phyloP scores from a whole-genome alignment of 2,329 filamentous ascomycete species.

The Xylaria sp. region DNA sequence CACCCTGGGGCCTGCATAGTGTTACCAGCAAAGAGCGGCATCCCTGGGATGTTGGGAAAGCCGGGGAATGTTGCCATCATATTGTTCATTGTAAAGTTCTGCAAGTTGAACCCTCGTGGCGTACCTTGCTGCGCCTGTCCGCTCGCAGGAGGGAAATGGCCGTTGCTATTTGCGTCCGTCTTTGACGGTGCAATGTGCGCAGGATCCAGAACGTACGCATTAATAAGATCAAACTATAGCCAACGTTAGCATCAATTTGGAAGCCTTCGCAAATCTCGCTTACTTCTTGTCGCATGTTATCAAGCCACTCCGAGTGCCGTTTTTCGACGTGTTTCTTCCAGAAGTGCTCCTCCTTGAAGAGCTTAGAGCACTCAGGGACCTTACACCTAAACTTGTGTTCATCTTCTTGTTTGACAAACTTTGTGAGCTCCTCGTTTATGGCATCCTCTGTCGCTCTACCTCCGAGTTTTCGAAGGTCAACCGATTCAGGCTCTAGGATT shows the following conservation, averaged over 20 bases:
- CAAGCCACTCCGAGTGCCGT: slow-evolving; percentile 88
- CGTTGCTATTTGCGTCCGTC: slow-evolving; percentile 94
- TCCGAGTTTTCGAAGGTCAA: slow-evolving; percentile 89
- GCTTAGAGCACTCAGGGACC: slow-evolving; percentile 92
- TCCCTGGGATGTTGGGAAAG: slow-evolving; percentile 67
- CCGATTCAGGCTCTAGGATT: slow-evolving; percentile 88
- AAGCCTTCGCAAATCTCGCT: slow-evolving; percentile 48
- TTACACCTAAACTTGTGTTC: slow-evolving; percentile 97
- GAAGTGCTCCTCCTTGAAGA: slow-evolving; percentile 97
- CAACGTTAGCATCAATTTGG: slow-evolving; percentile 50
- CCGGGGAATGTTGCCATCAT: slow-evolving; percentile 69
- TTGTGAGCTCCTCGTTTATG: slow-evolving; percentile 83
- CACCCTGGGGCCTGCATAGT: slow-evolving; percentile 59
- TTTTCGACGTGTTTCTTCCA: slow-evolving; percentile 99
- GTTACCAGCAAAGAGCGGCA: slow-evolving; percentile 59
- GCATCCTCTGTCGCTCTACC: slow-evolving; percentile 89
- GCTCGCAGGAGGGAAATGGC: slow-evolving; percentile 87
- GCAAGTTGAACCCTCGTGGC: slow-evolving; percentile 89
- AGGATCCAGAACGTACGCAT: slow-evolving; percentile 93
- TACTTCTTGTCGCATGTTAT: slow-evolving; percentile 84
- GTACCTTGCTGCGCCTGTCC: slow-evolving; percentile 83
- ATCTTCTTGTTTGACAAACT: slow-evolving; percentile 96
- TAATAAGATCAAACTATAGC: slow-evolving; percentile 83
- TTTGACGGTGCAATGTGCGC: slow-evolving; percentile 93
- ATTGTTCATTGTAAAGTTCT: slow-evolving; percentile 72